Evolutionary conservation across 2,329 filamentous ascomycete genomes (phyloP).

Genomic region (Xylaria sp.): DNA sequence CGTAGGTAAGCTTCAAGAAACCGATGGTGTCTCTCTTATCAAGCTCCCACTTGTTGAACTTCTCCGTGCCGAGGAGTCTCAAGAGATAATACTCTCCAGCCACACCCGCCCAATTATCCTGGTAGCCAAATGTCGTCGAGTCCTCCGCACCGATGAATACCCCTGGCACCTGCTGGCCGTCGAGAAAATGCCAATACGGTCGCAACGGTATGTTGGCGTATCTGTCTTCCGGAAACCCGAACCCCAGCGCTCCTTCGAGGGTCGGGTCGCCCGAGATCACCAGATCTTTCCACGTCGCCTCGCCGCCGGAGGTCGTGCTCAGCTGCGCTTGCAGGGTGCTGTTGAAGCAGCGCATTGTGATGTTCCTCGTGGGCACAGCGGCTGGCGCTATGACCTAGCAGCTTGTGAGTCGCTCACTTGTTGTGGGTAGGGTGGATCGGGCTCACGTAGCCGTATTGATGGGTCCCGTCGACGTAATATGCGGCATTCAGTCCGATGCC

Average conservation of each 20-base stretch:
- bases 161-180: conserved; percentile 33
- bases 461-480: conserved; percentile 29
- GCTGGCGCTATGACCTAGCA: conserved; percentile 31
- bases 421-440: neutral
- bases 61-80: conserved; percentile 27
- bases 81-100: conserved; percentile 36
- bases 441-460: conserved; percentile 34
- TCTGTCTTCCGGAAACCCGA: conserved; percentile 30
- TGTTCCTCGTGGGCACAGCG: conserved; percentile 19
- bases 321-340: conserved; percentile 33
- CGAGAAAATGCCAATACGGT: conserved; percentile 38
- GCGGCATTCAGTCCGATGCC: conserved; percentile 31
- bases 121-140: conserved; percentile 32
- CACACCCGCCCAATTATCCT: conserved; percentile 31
- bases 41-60: conserved; percentile 29
- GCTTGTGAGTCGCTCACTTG: conserved; percentile 10
- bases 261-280: conserved; percentile 35
- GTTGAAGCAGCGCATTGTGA: conserved; percentile 35
- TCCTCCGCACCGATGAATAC: conserved; percentile 30
- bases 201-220: conserved; percentile 27
- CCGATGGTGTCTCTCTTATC: conserved; percentile 28
- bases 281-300: conserved; percentile 30
- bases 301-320: conserved; percentile 1
- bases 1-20: conserved; percentile 33
- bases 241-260: conserved; percentile 32